These are phyloP conservation scores for Esteya vermicola DNA, from an alignment of 2,329 filamentous ascomycete genomes.

Conservation along the genomic window DNA sequence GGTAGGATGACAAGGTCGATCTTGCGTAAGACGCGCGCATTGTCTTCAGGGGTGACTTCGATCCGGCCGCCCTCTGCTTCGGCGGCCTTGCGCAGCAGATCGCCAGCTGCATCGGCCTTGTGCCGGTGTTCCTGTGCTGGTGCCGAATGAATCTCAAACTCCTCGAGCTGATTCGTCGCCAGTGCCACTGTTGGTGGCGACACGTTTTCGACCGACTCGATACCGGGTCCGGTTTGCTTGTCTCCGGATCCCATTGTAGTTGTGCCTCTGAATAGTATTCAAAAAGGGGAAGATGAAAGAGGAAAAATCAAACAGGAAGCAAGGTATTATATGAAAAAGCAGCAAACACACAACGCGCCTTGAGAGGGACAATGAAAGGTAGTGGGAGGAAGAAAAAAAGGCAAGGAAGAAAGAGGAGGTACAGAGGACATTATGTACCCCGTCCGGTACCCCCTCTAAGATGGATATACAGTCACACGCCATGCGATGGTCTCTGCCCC, in stretches of 20 bases:
- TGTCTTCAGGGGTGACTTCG: conserved; percentile 35
- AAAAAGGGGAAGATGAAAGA: too few relatives aligned
- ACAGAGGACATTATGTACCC: too few relatives aligned
- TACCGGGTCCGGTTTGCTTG: neutral
- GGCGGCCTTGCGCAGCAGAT: conserved; percentile 9
- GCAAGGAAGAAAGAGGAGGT: too few relatives aligned
- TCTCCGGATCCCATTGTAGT: neutral
- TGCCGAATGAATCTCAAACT: conserved; percentile 6
- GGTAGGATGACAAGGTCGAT: conserved; percentile 37
- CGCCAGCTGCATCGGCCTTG: conserved; percentile 8
- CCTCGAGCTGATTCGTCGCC: neutral
- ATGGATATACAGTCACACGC: too few relatives aligned
- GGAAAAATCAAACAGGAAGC: neutral
- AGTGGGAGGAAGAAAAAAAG: too few relatives aligned
- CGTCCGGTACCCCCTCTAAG: too few relatives aligned
- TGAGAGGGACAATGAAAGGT: neutral
- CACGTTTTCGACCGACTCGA: conserved; percentile 7
- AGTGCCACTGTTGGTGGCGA: neutral
- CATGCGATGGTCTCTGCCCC: too few relatives aligned
- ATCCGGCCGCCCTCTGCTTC: conserved; percentile 14
- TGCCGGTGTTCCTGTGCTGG: neutral
- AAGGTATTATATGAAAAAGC: neutral
- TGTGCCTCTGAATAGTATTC: neutral
- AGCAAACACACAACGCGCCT: too few relatives aligned
- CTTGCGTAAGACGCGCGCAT: conserved; percentile 31